Base-by-base conservation (phyloP, 2,329 filamentous ascomycete species). In the Clonostachys rosea region DNA sequence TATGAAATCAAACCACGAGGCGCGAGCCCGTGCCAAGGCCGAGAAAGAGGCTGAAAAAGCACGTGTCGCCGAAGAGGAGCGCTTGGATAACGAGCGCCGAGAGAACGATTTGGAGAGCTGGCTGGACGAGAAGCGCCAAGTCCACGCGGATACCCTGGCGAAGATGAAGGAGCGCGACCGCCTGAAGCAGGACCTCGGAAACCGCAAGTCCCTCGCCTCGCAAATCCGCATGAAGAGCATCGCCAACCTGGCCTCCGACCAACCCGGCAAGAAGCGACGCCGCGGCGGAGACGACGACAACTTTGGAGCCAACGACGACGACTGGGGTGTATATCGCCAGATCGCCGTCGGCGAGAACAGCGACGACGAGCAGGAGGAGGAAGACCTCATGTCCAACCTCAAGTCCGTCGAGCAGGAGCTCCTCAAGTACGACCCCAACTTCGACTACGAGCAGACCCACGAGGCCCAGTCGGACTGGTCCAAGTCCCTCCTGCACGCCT, bases 201-300 rank as follows among this genome's bases (percentile, higher is more conserved):
- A 97, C 68, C 88, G 94, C 61, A 99, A 99, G 67, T 96, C 91
- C 0, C 83, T 96, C 17, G 94, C 94, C 9, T 94, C 88, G 48
- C 92, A 97, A 66, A 95, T 95, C 69, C 88, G 94, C 52, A 99
- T 99, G 94, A 97, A 97, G 71, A 92, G 86, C 44, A 91, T 99
- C 49, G 94, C 94, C 50, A 96, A 96, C 60, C 84, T 99, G 2
- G 94, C 94, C 4, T 91, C 92, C 0, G 94, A 99, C 65, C 84
- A 82, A 6, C 91, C 92, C 1, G 74, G 78, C 53, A 91, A 91
- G 64, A 95, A 96, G 67, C 82, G 92, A 48, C 78, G 90, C 13
- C 84, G 91, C 16, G 91, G 90, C 8, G 89, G 86, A 5, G 92
- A 97, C 61, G 94, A 99, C 58, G 94, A 99, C 62, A 91, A 89